Evolutionary conservation across 371 early-diverging fungal species (phyloP).

Genomic region (Apophysomyces variabilis): DNA sequence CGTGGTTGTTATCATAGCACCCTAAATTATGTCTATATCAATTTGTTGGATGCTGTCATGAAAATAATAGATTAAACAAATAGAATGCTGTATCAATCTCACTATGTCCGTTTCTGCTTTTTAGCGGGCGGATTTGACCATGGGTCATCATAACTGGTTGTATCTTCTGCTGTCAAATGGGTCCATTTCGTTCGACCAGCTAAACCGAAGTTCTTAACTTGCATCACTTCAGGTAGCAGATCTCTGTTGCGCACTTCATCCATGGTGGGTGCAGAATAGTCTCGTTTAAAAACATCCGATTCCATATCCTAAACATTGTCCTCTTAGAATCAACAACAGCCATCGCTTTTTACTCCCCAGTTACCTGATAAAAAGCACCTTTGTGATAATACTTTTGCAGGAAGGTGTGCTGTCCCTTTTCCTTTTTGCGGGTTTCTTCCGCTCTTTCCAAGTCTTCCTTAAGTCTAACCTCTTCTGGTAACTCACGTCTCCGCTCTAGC

Average conservation of each 20-base stretch:
- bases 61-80: no score
- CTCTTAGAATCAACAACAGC: background rate
- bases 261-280: conserved; percentile 76
- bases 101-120: conserved; percentile 10
- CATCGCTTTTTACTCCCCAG: background rate
- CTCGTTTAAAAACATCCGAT: conserved; percentile 67
- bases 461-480: conserved; percentile 84
- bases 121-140: conserved; percentile 28
- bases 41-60: no score
- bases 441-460: conserved; percentile 70
- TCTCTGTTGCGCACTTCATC: conserved; percentile 74
- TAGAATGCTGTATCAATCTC: no score
- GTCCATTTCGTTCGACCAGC: conserved; percentile 90
- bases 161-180: conserved; percentile 86
- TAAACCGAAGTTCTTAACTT: conserved; percentile 89
- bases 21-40: no score
- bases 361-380: conserved; percentile 84
- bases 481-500: conserved; percentile 75
- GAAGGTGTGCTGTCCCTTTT: conserved; percentile 56
- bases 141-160: conserved; percentile 52
- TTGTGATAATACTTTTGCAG: conserved; percentile 90
- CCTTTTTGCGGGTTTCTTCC: conserved; percentile 54
- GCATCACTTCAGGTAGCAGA: conserved; percentile 84
- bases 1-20: no score
- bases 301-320: conserved; percentile 49